A percentile compares a stretch with the other conserved stretches of the same genome.
phyloP scores from a whole-genome alignment of 1,139 yeast genomes.

The Eremothecium sinecaudum region DNA sequence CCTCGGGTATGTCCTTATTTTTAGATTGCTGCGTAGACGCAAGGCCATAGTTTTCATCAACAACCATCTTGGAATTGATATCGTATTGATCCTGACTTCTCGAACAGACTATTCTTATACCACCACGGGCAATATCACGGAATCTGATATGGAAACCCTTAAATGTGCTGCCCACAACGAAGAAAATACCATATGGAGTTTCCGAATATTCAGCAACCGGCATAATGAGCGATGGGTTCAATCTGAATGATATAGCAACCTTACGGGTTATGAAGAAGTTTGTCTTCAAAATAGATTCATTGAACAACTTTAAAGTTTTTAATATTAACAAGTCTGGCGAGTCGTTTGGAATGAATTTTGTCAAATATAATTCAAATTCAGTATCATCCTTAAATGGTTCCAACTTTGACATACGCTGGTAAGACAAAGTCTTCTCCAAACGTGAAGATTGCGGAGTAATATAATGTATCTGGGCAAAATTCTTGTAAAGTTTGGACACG shows the following conservation, averaged over 20 bases:
- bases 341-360: slow-evolving; percentile 64
- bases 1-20: slow-evolving; percentile 97
- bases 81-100: slow-evolving; percentile 80
- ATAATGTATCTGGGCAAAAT: slow-evolving; percentile 87
- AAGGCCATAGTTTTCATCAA: slow-evolving; percentile 92
- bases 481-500: slow-evolving; percentile 76
- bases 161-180: slow-evolving; percentile 92
- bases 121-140: slow-evolving; percentile 97
- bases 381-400: slow-evolving; percentile 66
- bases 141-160: slow-evolving; percentile 96
- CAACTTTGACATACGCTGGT: slow-evolving; percentile 74
- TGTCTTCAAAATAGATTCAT: slow-evolving; percentile 81
- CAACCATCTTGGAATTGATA: slow-evolving; percentile 75
- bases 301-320: slow-evolving; percentile 74
- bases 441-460: slow-evolving; percentile 44
- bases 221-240: slow-evolving; percentile 68
- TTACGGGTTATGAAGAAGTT: slow-evolving; percentile 91
- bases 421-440: slow-evolving; percentile 75
- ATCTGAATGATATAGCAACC: slow-evolving; percentile 88
- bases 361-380: slow-evolving; percentile 62
- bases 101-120: slow-evolving; percentile 89
- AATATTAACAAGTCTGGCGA: slow-evolving; percentile 72
- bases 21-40: slow-evolving; percentile 95
- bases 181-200: slow-evolving; percentile 88
- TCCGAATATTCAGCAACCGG: slow-evolving; percentile 85